Conservation (phyloP, 352 stramenopile species). For the Phytopythium helicoides region DNA sequence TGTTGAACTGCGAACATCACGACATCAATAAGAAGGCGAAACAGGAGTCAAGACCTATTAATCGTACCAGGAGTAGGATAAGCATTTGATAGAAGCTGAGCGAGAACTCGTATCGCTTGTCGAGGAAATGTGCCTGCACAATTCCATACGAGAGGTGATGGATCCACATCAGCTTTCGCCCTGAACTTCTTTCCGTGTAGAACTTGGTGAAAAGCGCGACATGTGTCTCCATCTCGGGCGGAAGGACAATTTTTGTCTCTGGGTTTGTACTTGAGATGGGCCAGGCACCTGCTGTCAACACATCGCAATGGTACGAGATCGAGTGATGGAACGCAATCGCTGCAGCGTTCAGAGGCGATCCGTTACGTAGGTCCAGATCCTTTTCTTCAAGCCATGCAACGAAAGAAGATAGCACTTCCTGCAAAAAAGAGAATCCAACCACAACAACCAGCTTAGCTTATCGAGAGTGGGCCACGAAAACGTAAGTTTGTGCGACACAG, state of each 20-base stretch:
- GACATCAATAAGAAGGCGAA: constrained; percentile 1
- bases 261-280: constrained; percentile 66
- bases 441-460: background rate
- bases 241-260: constrained; percentile 56
- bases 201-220: constrained; percentile 81
- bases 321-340: constrained; percentile 60
- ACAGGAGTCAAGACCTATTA: background rate
- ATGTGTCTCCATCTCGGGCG: constrained; percentile 50
- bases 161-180: constrained; percentile 77
- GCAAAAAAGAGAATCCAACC: background rate
- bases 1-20: constrained; percentile 58
- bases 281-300: constrained; percentile 82
- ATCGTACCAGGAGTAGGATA: constrained; percentile 60
- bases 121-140: constrained; percentile 64
- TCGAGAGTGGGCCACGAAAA: too few species aligned
- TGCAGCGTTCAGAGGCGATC: constrained; percentile 27
- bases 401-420: constrained; percentile 72
- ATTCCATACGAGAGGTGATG: constrained; percentile 77
- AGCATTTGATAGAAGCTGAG: constrained; percentile 87
- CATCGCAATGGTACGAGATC: constrained; percentile 68
- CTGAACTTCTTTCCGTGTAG: constrained; percentile 72
- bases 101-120: constrained; percentile 76
- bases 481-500: background rate
- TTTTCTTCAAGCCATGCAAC: constrained; percentile 71
- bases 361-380: constrained; percentile 38